A percentile compares a stretch with the other conserved stretches of the same genome.
Conservation (phyloP, 2,329 filamentous ascomycete genomes). For the Epichloe scottii region DNA sequence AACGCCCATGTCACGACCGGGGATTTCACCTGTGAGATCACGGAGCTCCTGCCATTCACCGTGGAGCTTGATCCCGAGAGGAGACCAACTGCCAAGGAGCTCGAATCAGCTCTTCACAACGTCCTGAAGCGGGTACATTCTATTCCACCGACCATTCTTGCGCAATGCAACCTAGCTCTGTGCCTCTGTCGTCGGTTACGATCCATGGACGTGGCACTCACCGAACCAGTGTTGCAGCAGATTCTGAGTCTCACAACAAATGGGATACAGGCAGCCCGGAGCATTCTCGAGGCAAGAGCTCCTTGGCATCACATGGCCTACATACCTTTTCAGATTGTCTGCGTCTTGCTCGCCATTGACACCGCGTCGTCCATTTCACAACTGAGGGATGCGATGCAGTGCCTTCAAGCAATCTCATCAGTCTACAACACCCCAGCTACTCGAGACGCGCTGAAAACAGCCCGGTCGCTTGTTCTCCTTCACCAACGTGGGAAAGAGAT, state of each 20-base stretch:
- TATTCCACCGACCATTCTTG: constrained; percentile 29
- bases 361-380: constrained; percentile 33
- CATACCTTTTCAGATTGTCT: constrained; percentile 46
- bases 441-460: constrained; percentile 40
- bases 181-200: constrained; percentile 43
- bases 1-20: constrained; percentile 24
- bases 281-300: constrained; percentile 28
- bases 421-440: constrained; percentile 34
- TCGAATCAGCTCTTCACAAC: constrained; percentile 28
- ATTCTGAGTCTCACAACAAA: constrained; percentile 32
- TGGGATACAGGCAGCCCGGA: constrained; percentile 33
- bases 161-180: constrained; percentile 42
- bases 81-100: constrained; percentile 25
- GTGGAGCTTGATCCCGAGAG: constrained; percentile 41
- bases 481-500: constrained; percentile 39
- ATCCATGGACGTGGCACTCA: constrained; percentile 33
- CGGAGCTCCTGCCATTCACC: constrained; percentile 39
- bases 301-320: constrained; percentile 50
- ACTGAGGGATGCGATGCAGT: constrained; percentile 37
- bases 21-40: constrained; percentile 35
- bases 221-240: constrained; percentile 28
- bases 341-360: constrained; percentile 42
- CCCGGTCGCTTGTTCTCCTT: constrained; percentile 38
- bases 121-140: constrained; percentile 29
- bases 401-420: constrained; percentile 26